Evolutionary conservation across 768 basidiomycete genomes (phyloP), one percentile per base, ranked within the genome.

Genomic region (Tulasnella sp.): DNA sequence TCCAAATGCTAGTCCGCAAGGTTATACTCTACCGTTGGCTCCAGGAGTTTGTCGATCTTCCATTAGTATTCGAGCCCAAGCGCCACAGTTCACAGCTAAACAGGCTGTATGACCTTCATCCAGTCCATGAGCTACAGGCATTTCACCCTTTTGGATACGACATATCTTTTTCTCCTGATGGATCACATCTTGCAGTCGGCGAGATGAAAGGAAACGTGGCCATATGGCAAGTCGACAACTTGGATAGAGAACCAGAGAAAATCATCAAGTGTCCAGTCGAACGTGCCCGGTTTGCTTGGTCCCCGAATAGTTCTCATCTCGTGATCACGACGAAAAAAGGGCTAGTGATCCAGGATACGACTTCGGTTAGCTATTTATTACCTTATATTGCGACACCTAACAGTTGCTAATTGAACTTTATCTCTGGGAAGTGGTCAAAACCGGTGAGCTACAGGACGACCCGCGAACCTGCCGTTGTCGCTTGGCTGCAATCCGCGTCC

Each of bases 161-260:
- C 83, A 82, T 93, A 81, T 89, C 92, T 82, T 93, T 93, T 84
- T 92, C 91, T 0, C 92, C 91, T 0, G 89, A 92, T 82, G 92
- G 92, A 35, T 89, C 87, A 82, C 91, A 88, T 81, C 82, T 93
- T 81, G 92, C 91, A 3, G 92, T 91, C 6, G 91, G 91, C 35
- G 91, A 90, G 88, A 90, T 80, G 61, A 35, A 84, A 48, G 20
- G 67, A 18, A 20, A 71, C 20, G 72, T 37, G 40, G 75, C 78
- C 55, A 16, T 70, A 7, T 40, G 46, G 46, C 18, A 23, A 39
- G 80, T 74, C 46, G 77, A 48, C 3, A 87, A 89, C 74, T 87
- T 88, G 13, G 88, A 90, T 79, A 83, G n/a, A 0, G n/a, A 51
- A 9, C 51, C 85, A 20, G 84, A 86, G 4, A 90, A 91, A 81